Percentiles rank a stretch among this genome's conserved stretches.
These are phyloP conservation scores for Coniella vitis DNA, from an alignment of 2,329 filamentous ascomycete genomes.

Conservation along the genomic window DNA sequence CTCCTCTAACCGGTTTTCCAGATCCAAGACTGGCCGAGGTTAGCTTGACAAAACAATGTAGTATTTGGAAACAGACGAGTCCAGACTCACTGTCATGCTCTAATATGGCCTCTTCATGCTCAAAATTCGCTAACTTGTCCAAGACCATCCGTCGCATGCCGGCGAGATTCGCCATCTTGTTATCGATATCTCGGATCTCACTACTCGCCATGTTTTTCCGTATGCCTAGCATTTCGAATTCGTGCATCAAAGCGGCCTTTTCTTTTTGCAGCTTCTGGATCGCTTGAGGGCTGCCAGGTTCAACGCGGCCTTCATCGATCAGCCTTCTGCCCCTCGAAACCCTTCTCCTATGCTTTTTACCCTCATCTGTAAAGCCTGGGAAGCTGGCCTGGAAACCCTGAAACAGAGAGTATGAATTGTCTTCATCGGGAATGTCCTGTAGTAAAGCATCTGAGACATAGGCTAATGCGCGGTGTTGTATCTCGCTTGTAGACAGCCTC, in stretches of 20 bases:
- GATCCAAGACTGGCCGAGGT: constrained; percentile 49
- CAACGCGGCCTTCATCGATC: constrained; percentile 55
- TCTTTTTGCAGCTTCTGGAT: constrained; percentile 73
- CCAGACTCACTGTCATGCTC: constrained; percentile 72
- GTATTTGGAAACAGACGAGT: neutral
- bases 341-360: constrained; percentile 63
- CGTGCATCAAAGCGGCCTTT: constrained; percentile 70
- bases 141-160: constrained; percentile 90
- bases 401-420: constrained; percentile 85
- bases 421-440: constrained; percentile 77
- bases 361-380: constrained; percentile 62
- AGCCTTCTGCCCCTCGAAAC: constrained; percentile 71
- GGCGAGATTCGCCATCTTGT: constrained; percentile 88
- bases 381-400: constrained; percentile 92
- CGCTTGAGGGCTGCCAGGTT: constrained; percentile 53
- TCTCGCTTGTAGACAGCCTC: constrained; percentile 83
- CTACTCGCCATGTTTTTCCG: constrained; percentile 97
- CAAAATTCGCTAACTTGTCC: constrained; percentile 75
- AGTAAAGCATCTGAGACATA: constrained; percentile 88
- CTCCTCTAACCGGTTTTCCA: constrained; percentile 55
- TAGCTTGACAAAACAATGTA: constrained; percentile 22
- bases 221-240: constrained; percentile 83
- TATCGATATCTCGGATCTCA: constrained; percentile 94
- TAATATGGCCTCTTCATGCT: constrained; percentile 83
- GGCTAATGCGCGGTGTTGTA: constrained; percentile 85